Base-by-base conservation (phyloP, 805 yeast species). In the Cyberlindnera americana region DNA sequence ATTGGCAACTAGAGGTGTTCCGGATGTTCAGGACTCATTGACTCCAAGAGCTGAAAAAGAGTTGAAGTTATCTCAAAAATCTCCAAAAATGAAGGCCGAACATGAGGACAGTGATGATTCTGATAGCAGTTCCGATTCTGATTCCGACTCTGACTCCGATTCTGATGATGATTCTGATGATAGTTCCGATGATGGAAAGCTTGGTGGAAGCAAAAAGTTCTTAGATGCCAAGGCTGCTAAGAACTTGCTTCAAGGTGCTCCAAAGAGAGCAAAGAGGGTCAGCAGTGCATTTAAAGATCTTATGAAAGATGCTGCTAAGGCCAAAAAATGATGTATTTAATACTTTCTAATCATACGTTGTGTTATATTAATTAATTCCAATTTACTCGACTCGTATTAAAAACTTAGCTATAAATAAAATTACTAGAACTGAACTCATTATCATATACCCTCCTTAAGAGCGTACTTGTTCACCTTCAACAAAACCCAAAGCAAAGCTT, bases 401-500 rank as follows among this genome's bases (percentile, higher is more conserved):
- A n/a, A 33, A 25, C 3, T 27, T 18, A 29, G 32, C 21, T 29
- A 35, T 12, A 7, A n/a, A 33, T 19, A 14, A 27, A 29, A n/a
- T n/a, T n/a, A n/a, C n/a, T n/a, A n/a, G n/a, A n/a, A n/a, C n/a
- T n/a, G n/a, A n/a, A n/a, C n/a, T n/a, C n/a, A n/a, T n/a, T n/a
- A n/a, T n/a, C n/a, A n/a, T n/a, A n/a, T n/a, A n/a, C n/a, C n/a
- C n/a, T 8, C 14, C 4, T 37, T 33, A 47, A 5, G 39, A 14
- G 19, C 47, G 49, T 11, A 45, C 48, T 38, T 64, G 69, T 49
- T 76, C 80, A 14, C 88, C 88, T 52, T 83, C 93, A 14, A 91
- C 82, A 61, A 93, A 88, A n/a, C 77, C 71, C 49, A 87, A 61
- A 3, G 99, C 98, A 33, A 81, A 84, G 3, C 77, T 78, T 42